Evolutionary conservation across 805 yeast genomes (phyloP), one percentile per base, ranked within the genome.

Genomic region (Candida alai): DNA sequence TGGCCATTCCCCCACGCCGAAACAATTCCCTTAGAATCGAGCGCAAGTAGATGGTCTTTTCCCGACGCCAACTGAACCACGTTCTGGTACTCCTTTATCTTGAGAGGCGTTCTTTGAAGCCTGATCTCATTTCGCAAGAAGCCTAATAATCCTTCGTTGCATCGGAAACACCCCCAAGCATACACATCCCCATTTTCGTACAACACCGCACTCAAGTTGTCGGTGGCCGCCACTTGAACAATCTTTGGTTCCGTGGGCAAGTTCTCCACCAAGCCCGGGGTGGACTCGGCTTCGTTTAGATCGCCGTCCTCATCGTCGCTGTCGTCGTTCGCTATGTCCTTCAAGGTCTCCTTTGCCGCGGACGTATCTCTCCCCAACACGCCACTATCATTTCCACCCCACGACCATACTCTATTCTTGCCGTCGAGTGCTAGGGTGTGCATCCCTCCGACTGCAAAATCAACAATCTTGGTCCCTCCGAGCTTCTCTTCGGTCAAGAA

Each of bases 1-100:
- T 89, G 95, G 17, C 97, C 96, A 55, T 86, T 84, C 46, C 99
- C 99, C 98, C 98, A 93, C 0, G 97, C 89, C 52, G 74, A 87
- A 1, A 89, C 97, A 35, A 79, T 70, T 38, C 98, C 98, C 50
- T 76, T 80, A 17, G 75, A 65, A 55, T 89, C 95, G 23, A 93
- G 65, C 16, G 94, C 93, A 30, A 93, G 56, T 23, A 93, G 56
- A 54, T 93, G 98, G 55, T 93, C 97, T 56, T 89, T 89, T 31
- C 99, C 99, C 0, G 84, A 76, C 1, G 94, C 96, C 37, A 93
- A 58, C 51, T 86, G 93, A 18, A 81, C 86, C 36, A 86, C 78
- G 38, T 84, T 75, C 41, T 70, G 75, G 36, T 86, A 70, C 31
- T 70, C 74, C 1, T 62, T 62, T 22, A 90, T 69, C 47, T 75